These are phyloP conservation scores for Diaporthe citriasiana DNA, from an alignment of 2,329 filamentous ascomycete species.

Conservation along the genomic window DNA sequence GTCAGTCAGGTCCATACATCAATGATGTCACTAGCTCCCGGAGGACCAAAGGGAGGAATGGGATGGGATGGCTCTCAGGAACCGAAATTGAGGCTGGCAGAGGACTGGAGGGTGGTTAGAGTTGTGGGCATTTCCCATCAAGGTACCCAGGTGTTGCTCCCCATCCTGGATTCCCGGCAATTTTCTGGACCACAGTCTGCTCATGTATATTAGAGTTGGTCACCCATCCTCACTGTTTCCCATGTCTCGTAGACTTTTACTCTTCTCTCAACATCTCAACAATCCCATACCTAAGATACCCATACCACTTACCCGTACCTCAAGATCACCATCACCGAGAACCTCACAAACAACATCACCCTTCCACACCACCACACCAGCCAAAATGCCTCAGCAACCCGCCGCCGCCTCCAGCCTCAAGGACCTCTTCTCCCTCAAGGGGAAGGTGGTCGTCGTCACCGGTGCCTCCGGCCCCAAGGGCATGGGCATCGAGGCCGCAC, in stretches of 20 bases:
- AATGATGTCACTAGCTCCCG: conserved; percentile 30
- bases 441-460: conserved; percentile 77
- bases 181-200: neutral
- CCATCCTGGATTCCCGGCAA: neutral
- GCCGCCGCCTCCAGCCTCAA: conserved; percentile 70
- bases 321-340: neutral
- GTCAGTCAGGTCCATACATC: conserved; percentile 24
- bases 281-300: conserved; percentile 26
- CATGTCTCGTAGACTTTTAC: conserved; percentile 9
- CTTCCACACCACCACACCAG: conserved; percentile 2
- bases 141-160: neutral
- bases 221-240: neutral
- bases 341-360: neutral
- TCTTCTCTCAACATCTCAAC: conserved; percentile 21
- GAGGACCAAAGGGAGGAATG: neutral
- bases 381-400: conserved; percentile 68
- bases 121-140: neutral
- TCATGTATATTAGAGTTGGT: conserved; percentile 26
- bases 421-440: conserved; percentile 78
- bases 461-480: conserved; percentile 77
- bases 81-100: neutral
- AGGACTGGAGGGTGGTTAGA: neutral
- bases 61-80: conserved; percentile 11
- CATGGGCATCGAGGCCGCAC: conserved; percentile 77
- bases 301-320: neutral